Conservation (phyloP, 2,329 filamentous ascomycete genomes). For the Hymenoscyphus fraxineus region DNA sequence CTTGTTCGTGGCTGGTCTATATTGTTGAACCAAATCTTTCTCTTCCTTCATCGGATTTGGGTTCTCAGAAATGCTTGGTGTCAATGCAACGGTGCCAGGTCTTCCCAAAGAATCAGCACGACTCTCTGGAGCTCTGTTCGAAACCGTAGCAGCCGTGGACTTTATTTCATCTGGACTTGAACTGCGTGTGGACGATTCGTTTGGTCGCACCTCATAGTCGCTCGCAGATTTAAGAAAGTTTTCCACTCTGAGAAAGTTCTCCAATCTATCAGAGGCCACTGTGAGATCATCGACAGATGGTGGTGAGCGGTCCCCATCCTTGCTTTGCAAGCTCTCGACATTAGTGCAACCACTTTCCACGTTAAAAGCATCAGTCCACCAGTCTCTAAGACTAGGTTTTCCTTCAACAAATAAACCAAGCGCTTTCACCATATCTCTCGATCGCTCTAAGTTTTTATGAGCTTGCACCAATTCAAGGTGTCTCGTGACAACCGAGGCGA, state of each 20-base stretch:
- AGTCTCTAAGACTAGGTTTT: constrained; percentile 34
- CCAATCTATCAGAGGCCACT: not conserved
- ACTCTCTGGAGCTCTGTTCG: not conserved
- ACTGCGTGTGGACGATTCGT: not conserved
- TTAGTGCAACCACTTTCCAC: not conserved
- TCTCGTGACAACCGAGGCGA: constrained; percentile 52
- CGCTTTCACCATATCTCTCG: constrained; percentile 49
- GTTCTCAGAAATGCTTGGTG: not conserved
- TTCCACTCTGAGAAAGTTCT: not conserved
- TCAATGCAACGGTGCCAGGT: not conserved
- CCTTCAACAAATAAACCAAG: constrained; percentile 51
- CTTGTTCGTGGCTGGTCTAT: not conserved
- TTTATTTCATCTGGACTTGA: not conserved
- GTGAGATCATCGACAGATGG: not conserved
- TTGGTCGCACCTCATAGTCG: not conserved
- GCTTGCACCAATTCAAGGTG: constrained; percentile 55
- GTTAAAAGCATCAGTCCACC: constrained; percentile 13
- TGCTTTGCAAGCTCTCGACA: not conserved
- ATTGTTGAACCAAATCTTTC: not conserved
- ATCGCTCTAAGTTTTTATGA: constrained; percentile 47
- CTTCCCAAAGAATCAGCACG: not conserved
- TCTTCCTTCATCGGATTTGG: not conserved
- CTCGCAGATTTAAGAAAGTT: not conserved
- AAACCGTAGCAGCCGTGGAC: constrained; percentile 1
- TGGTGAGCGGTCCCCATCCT: not conserved